These are phyloP conservation scores for Ceratocystis cubensis DNA, from an alignment of 2,329 filamentous ascomycete genomes.

Conservation along the genomic window DNA sequence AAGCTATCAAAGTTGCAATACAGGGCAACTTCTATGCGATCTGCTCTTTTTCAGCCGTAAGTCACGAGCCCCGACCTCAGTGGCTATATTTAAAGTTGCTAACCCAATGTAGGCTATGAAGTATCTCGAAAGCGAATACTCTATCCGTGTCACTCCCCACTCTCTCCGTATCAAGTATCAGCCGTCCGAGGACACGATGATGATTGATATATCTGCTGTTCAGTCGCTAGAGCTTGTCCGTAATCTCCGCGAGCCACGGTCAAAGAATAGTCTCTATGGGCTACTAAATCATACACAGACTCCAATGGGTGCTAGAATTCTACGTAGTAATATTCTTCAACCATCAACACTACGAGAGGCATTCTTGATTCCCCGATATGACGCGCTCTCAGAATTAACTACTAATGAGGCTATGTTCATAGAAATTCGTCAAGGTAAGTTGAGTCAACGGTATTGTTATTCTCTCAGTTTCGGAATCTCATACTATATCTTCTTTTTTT, in stretches of 20 bases:
- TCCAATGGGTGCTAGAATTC: constrained; percentile 73
- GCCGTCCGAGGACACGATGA: constrained; percentile 83
- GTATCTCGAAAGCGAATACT: constrained; percentile 61
- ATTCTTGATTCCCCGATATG: constrained; percentile 60
- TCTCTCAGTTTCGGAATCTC: neutral
- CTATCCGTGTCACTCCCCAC: constrained; percentile 58
- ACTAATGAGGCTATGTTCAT: constrained; percentile 77
- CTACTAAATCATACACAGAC: constrained; percentile 75
- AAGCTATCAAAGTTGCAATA: constrained; percentile 66
- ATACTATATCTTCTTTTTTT: neutral
- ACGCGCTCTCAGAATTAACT: constrained; percentile 71
- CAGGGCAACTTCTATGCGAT: constrained; percentile 77
- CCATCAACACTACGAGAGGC: constrained; percentile 58
- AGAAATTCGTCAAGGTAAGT: constrained; percentile 53
- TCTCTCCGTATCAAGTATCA: constrained; percentile 79
- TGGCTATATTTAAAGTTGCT: neutral
- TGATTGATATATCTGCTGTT: constrained; percentile 84
- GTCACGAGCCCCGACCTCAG: constrained; percentile 24
- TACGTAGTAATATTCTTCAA: constrained; percentile 78
- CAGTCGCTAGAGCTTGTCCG: constrained; percentile 80
- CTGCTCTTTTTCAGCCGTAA: constrained; percentile 73
- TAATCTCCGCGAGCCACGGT: constrained; percentile 65
- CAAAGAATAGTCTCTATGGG: constrained; percentile 71
- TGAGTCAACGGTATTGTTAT: constrained; percentile 10
- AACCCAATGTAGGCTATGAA: constrained; percentile 52